These are phyloP conservation scores for Dryas drummondii DNA, from an alignment of 306 rosid species.

Conservation along the genomic window DNA sequence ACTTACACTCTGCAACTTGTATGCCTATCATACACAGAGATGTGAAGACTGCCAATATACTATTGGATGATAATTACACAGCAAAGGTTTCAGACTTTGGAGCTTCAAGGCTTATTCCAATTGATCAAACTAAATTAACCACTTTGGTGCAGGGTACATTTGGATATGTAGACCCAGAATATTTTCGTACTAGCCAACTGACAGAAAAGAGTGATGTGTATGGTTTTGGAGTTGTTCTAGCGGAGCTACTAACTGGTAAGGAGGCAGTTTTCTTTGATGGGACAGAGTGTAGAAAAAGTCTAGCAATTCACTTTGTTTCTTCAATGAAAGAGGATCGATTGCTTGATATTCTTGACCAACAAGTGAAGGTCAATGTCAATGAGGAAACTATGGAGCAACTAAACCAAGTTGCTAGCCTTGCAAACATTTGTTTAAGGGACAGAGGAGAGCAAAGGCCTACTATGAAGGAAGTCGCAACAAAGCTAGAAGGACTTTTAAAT, in stretches of 20 bases:
- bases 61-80: not conserved
- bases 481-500: conserved; percentile 1
- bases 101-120: conserved; percentile 22
- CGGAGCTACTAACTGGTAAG: conserved; percentile 16
- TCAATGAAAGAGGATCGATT: not conserved
- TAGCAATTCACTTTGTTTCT: not conserved
- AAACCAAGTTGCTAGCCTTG: not conserved
- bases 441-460: conserved; percentile 21
- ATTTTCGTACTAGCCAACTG: conserved; percentile 9
- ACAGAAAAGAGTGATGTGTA: conserved; percentile 16
- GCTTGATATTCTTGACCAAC: conserved; percentile 1
- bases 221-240: conserved; percentile 20
- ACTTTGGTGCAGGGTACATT: conserved; percentile 23
- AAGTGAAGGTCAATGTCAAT: not conserved
- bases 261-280: not conserved
- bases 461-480: conserved; percentile 15
- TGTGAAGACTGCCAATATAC: conserved; percentile 17
- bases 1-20: conserved; percentile 17
- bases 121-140: conserved; percentile 16
- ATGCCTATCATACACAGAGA: conserved; percentile 24
- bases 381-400: not conserved
- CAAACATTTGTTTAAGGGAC: conserved; percentile 5
- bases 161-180: conserved; percentile 20
- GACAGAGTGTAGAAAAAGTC: not conserved
- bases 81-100: conserved; percentile 22